Evolutionary conservation across 805 yeast species (phyloP).

Genomic region (Candida piceae): DNA sequence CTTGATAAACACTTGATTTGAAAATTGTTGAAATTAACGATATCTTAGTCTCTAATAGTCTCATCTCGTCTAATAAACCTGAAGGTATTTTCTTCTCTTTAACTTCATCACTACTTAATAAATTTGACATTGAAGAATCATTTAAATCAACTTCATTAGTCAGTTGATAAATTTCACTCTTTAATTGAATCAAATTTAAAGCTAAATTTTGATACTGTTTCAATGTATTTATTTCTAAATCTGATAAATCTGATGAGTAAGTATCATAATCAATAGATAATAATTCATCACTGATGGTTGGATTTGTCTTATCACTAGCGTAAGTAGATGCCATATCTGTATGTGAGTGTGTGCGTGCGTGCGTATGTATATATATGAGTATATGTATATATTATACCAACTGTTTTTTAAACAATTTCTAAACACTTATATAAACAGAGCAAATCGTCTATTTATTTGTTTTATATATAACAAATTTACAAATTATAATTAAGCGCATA

Average conservation of each 20-base stretch:
- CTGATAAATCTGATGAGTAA: conserved; percentile 26
- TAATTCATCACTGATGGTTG: conserved; percentile 11
- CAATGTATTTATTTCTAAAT: conserved; percentile 32
- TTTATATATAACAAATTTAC: too few species aligned
- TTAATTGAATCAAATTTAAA: conserved; percentile 23
- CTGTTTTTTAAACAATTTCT: too few species aligned
- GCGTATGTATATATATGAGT: too few species aligned
- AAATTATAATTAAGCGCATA: too few species aligned
- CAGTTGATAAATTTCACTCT: conserved; percentile 20
- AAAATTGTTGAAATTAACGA: conserved; percentile 29
- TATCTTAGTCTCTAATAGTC: conserved; percentile 21
- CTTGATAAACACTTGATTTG: conserved; percentile 28
- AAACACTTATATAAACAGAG: too few species aligned
- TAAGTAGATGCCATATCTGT: too few species aligned
- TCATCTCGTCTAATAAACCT: conserved; percentile 15
- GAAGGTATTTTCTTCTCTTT: background rate
- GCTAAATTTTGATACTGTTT: conserved; percentile 37
- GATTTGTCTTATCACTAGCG: too few species aligned
- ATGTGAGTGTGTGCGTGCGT: too few species aligned
- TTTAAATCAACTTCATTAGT: conserved; percentile 22
- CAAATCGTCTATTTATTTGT: background rate
- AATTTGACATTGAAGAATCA: conserved; percentile 6
- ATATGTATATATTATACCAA: too few species aligned
- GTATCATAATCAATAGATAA: conserved; percentile 22
- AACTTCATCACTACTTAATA: background rate